Evolutionary conservation across 805 yeast genomes (phyloP), one percentile per base, ranked within the genome.

Genomic region (Metschnikowia reukaufii): DNA sequence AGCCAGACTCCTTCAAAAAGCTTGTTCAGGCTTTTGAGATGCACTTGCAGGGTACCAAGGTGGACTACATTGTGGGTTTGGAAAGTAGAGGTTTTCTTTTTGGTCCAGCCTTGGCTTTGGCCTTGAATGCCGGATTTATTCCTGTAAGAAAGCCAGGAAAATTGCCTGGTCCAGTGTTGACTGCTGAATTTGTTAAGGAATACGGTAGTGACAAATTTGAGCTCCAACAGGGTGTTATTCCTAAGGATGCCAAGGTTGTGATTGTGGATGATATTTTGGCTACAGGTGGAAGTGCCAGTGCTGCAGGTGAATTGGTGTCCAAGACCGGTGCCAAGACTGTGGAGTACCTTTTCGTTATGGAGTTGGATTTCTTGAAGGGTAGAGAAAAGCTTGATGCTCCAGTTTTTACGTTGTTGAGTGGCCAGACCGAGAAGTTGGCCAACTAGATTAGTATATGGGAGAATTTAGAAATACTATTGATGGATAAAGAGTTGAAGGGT

Each of bases 11-110:
- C 47, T 94, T 94, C 78, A 84, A 85, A 62, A 84, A 86, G 62
- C 76, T 94, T 48, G 73, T 94, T 38, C 81, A 78, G 55, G 96
- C 96, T 15, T 86, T 92, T 73, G 81, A 84, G 67, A 62, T 80
- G 45, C 95, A 89, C 63, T 63, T 94, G 48, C 81, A 82, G 49
- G 73, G 72, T 53, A 73, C 74, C 52, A 79, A 83, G 55, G 82
- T 95, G 52, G 97, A 94, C 63, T 92, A 86, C 63, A 77, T 94
- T 50, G 89, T 94, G 42, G 99, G 98, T 39, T 78, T 94, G 56
- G 99, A 94, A 69, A 87, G 97, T 41, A 84, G 99, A 69, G 99
- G 99, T 3, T 94, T 94, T 67, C 75, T 94, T 48, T 92, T 94
- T 61, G 99, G 98, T 12, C 99, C 99, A 37, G 74, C 98, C 30